Evolutionary conservation across 1,139 yeast genomes (phyloP).

Genomic region (Candida anutae): DNA sequence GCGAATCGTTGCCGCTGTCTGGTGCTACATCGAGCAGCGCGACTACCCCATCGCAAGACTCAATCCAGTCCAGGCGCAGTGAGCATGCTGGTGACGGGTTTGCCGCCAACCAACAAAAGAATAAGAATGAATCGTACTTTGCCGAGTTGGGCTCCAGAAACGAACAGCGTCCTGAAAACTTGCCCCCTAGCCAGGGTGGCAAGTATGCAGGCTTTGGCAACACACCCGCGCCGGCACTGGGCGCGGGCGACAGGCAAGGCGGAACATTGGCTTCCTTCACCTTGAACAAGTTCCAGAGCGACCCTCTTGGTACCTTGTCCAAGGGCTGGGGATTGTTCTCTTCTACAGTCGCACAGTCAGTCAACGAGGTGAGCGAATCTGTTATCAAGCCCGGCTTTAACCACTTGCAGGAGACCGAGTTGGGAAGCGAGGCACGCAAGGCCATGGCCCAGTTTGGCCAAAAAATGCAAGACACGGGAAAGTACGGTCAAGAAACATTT

Average conservation of each 20-base stretch:
- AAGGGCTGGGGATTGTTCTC: constrained; percentile 95
- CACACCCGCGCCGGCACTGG: constrained; percentile 44
- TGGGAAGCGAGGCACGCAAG: constrained; percentile 71
- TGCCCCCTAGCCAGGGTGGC: constrained; percentile 95
- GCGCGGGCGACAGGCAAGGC: constrained; percentile 14
- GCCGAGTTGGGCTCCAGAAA: constrained; percentile 71
- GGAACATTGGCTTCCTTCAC: constrained; percentile 50
- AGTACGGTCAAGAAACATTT: constrained; percentile 59
- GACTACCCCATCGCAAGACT: constrained; percentile 18
- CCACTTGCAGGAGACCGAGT: constrained; percentile 74
- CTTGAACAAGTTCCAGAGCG: constrained; percentile 69
- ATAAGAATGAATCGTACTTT: constrained; percentile 72
- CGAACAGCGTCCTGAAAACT: constrained; percentile 62
- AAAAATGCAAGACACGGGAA: constrained; percentile 84
- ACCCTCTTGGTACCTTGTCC: constrained; percentile 81
- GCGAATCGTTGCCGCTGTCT: constrained; percentile 33
- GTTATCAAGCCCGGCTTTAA: constrained; percentile 85
- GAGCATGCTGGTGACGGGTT: constrained; percentile 20
- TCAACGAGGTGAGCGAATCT: constrained; percentile 76
- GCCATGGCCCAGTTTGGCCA: constrained; percentile 97
- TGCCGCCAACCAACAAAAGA: constrained; percentile 36
- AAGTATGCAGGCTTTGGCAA: constrained; percentile 88
- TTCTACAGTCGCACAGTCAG: constrained; percentile 71
- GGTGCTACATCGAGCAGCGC: constrained; percentile 5
- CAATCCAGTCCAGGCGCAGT: constrained; percentile 35